Conservation (phyloP, 331 rosid species). For the Cydonia oblonga region DNA sequence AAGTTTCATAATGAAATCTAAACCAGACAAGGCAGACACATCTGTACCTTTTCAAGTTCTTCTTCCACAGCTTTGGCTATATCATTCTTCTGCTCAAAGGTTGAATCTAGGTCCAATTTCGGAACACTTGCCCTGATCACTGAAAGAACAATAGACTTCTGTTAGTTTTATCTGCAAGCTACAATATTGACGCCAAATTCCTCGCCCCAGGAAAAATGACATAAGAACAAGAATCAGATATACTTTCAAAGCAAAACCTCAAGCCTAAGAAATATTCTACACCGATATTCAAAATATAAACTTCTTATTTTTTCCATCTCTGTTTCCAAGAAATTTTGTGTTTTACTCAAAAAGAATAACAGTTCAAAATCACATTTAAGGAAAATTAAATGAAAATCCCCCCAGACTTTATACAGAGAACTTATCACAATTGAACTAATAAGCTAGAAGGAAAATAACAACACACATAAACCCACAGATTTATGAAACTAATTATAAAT, state of each 20-base stretch:
- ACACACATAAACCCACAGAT: not conserved
- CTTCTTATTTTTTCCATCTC: not conserved
- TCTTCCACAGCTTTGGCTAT: slow-evolving; percentile 68
- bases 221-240: not conserved
- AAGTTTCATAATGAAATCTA: not conserved
- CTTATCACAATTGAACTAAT: not conserved
- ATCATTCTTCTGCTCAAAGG: slow-evolving; percentile 76
- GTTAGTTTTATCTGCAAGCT: slow-evolving; percentile 10
- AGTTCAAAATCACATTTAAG: not conserved
- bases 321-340: not conserved
- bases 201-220: not conserved
- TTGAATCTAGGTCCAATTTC: slow-evolving; percentile 58
- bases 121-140: slow-evolving; percentile 79
- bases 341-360: not conserved
- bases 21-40: not conserved
- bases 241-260: not conserved
- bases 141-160: slow-evolving; percentile 10
- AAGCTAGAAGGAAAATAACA: not conserved
- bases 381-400: not conserved
- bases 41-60: slow-evolving; percentile 62
- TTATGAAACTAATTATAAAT: not conserved
- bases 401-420: no score
- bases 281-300: not conserved
- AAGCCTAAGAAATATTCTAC: not conserved
- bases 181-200: not conserved